Conservation (phyloP, 805 yeast species). For the Lipomyces sp. region DNA sequence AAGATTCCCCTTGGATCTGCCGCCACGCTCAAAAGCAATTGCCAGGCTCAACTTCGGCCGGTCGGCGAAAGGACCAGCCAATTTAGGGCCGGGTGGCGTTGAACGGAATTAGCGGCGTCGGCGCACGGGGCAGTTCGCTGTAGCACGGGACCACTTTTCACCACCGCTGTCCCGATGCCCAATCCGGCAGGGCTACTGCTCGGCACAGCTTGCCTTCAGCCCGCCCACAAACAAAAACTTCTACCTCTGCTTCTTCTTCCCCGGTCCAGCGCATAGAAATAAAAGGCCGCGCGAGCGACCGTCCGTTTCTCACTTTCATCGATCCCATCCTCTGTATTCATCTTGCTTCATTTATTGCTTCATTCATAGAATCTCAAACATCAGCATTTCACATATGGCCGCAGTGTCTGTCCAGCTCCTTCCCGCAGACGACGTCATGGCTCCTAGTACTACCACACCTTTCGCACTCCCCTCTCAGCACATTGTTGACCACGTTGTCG, state of each 20-base stretch:
- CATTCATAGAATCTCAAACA: not conserved
- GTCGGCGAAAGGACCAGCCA: not conserved
- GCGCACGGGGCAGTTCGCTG: not conserved
- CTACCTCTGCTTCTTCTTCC: not conserved
- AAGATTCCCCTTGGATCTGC: no score
- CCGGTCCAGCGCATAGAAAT: not conserved
- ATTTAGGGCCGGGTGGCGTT: not conserved
- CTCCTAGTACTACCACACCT: not conserved
- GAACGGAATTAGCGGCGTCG: not conserved
- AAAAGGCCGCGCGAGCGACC: not conserved
- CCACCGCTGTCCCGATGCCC: conserved; percentile 6
- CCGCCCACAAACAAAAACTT: conserved; percentile 4
- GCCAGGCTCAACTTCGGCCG: not conserved
- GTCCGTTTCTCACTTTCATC: no score
- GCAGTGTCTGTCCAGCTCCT: conserved; percentile 3
- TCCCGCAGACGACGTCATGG: conserved; percentile 1
- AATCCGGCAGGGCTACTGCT: not conserved
- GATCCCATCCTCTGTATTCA: no score
- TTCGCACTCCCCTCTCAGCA: not conserved
- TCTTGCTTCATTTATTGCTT: no score
- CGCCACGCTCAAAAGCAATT: not conserved
- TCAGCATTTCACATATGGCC: not conserved
- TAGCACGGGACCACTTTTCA: conserved; percentile 1
- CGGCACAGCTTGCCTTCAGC: no score
- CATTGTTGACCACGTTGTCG: conserved; percentile 33